These are phyloP conservation scores for Nepenthes mirabilis DNA, from an alignment of 148 eudicot species.

Conservation along the genomic window DNA sequence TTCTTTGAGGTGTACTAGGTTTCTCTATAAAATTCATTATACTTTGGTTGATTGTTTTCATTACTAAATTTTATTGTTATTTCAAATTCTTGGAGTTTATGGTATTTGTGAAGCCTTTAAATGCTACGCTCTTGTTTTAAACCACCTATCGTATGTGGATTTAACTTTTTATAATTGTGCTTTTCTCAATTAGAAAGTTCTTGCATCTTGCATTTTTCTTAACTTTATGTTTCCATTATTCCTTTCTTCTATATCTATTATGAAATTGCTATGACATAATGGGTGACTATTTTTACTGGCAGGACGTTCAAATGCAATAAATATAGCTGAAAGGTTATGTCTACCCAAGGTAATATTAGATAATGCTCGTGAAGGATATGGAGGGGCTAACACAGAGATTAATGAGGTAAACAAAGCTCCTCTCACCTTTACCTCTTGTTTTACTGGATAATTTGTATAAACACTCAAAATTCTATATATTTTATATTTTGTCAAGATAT, in stretches of 20 bases:
- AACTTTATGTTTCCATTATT: background rate
- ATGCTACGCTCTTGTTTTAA: too few relatives aligned
- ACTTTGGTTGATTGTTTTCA: background rate
- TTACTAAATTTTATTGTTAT: background rate
- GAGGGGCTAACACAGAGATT: slow-evolving; percentile 84
- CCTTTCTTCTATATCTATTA: too few relatives aligned
- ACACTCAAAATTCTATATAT: background rate
- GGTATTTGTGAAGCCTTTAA: background rate
- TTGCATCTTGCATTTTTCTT: too few relatives aligned
- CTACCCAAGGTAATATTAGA: slow-evolving; percentile 44
- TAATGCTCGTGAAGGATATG: slow-evolving; percentile 71
- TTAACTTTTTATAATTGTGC: too few relatives aligned
- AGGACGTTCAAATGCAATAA: slow-evolving; percentile 99
- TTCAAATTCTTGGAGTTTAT: background rate
- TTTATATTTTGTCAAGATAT: background rate
- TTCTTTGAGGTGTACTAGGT: slow-evolving; percentile 99
- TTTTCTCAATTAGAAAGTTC: too few relatives aligned
- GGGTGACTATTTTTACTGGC: slow-evolving; percentile 6
- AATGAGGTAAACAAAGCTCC: slow-evolving; percentile 49
- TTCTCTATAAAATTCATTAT: background rate
- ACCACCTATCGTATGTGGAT: too few relatives aligned
- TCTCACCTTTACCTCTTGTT: background rate
- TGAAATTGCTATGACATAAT: background rate
- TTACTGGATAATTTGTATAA: background rate
- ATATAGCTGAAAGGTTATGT: slow-evolving; percentile 86